Evolutionary conservation across 78 protist species (phyloP), one percentile per base, ranked within the genome.

Genomic region (Tieghemostelium lacteum): DNA sequence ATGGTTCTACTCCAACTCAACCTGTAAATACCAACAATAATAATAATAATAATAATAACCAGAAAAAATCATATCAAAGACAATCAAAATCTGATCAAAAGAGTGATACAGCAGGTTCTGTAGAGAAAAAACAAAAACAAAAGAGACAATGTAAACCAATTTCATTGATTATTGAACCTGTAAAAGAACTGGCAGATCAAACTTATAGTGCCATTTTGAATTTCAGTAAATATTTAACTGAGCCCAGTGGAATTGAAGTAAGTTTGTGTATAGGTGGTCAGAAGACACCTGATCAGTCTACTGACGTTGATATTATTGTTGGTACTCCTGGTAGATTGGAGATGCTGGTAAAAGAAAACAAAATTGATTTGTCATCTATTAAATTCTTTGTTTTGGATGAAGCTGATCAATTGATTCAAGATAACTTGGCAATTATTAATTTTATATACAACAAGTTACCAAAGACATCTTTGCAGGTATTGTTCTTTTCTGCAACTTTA

Each of bases 321-420:
- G 96, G 96, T 7, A 97, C 98, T 58, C 94, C 97, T 6, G 98
- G 97, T 24, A 57, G 92, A 7, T 36, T 96, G 7, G 63, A 78
- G n/a, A 80, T 74, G 49, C 50, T 97, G 36, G 39, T 95, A 16
- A 49, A 34, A 22, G 75, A 49, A 12, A 93, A 75, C 31, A 10
- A 45, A 6, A 40, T 96, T 20, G 74, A 61, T 52, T 49, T 96
- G 20, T 14, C 36, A 16, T 14, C 14, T 19, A 71, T 85, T 40
- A 86, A 73, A 28, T 93, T 95, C 72, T 93, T 96, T 40, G 96
- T 96, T 17, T 62, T 96, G 76, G 98, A 96, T 87, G 98, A 96
- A 62, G 98, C 96, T 0, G 98, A 96, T 63, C 86, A 52, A 37
- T 66, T 96, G 33, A 75, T 96, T 33, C 58, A 75, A 8, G 61